Base-by-base conservation (phyloP, 345 rosid species). In the Citrus sp. region DNA sequence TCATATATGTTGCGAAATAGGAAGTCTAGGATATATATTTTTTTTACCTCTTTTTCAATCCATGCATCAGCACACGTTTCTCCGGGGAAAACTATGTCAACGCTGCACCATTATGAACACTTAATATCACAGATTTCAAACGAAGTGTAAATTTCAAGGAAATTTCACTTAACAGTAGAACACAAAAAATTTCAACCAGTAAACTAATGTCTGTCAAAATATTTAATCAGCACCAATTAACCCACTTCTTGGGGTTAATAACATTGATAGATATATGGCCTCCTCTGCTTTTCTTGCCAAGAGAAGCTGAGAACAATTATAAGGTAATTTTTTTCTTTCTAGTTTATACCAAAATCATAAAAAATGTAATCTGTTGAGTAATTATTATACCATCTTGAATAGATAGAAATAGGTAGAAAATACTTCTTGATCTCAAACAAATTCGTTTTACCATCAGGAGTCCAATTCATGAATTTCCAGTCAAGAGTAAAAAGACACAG, bases 11-110 rank as follows among this genome's bases (percentile, higher is more conserved):
- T 19, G 34, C 27, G 59, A 74, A 40, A 28, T 4, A 38, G 62
- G 40, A 74, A 37, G 51, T n/a, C 14, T 64, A 27, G 4, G 13
- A 46, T 74, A 25, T 25, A 25, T 25, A 25, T 25, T 25, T 35
- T 37, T 38, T 38, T 73, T 81, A 86, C 99, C 96, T 95, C 98
- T 71, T 85, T 93, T 82, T 93, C 99, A 77, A 93, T 95, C 99
- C 98, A 95, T 65, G 96, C 80, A 78, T 95, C 99, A 64, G 99
- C 99, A 75, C 93, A 88, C 32, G 96, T 80, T 82, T 95, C 97
- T 67, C 91, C 94, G 0, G 98, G 84, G 88, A 67, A 95, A 62
- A 95, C 81, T 62, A 95, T 66, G 77, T 93, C 99, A 61, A 95
- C 85, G 19, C 99, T 95, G 93, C 90, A 83, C 68, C 28, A 77